Evolutionary conservation across 257 asterid species (phyloP), one percentile per base, ranked within the genome.

Genomic region (Capsicum baccatum): DNA sequence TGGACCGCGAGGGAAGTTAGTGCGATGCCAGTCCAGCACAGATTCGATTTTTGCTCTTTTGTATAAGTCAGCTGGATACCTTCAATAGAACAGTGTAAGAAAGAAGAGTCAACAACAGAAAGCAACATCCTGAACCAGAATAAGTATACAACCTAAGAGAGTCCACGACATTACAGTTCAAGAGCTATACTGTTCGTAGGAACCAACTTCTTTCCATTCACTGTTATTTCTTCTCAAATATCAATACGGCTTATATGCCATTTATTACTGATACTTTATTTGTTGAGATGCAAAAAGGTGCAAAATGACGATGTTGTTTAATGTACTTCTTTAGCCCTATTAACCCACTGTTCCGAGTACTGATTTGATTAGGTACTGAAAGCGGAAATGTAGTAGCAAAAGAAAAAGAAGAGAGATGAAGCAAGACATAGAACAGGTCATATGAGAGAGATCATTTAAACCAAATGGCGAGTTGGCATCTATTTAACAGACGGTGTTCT

Each of bases 11-110:
- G 97, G 98, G 86, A 93, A 85, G 86, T 92, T 92, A 39, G 93
- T 85, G 91, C 92, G 98, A 84, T 96, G 97, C 99, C 98, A 96
- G 87, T 96, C 98, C 83, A 96, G 84, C 82, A 92, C 97, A 5
- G 99, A 92, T 88, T 96, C 91, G 82, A 96, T 85, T 88, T 91
- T 92, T 5, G 98, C 96, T 91, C 98, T 89, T 85, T 83, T 91
- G 89, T 88, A 91, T 42, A 92, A 37, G 84, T 96, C 99, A 71
- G 92, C 89, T 59, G 99, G 99, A 85, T 93, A 96, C 99, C 99
- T 96, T 74, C 48, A 82, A 86, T 70, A 44, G 35, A 11, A 70
- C 8, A 11, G 79, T 39, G 21, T 26, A 6, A 2, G 79, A 78
- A 52, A 59, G 81, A 60, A 42, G 59, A 83, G 60, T 64, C 67